These are phyloP conservation scores for Herpetomonas samuelpessoai DNA, from an alignment of 208 protist species.

Conservation along the genomic window DNA sequence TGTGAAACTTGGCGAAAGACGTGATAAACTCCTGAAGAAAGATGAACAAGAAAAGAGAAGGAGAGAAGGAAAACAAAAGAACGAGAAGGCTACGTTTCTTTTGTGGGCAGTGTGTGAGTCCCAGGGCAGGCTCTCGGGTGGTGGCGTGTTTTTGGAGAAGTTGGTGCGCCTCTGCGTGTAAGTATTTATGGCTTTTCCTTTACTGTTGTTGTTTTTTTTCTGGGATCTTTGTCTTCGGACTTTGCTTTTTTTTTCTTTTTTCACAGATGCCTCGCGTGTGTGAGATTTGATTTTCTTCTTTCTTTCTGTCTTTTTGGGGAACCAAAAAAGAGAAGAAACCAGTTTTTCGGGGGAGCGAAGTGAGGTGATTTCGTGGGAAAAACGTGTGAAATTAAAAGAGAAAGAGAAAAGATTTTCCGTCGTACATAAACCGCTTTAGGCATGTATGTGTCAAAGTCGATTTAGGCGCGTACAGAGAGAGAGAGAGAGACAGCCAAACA, in stretches of 20 bases:
- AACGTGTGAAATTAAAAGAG: conserved; percentile 3
- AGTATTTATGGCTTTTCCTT: too few relatives aligned
- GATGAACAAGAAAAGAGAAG: conserved; percentile 16
- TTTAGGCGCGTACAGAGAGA: too few relatives aligned
- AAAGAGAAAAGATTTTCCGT: conserved; percentile 1
- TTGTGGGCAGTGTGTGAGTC: too few relatives aligned
- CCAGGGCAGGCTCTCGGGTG: too few relatives aligned
- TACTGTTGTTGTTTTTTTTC: neutral
- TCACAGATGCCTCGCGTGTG: too few relatives aligned
- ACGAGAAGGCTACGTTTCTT: too few relatives aligned
- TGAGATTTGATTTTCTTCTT: too few relatives aligned
- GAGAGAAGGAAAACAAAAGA: conserved; percentile 19
- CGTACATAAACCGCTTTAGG: conserved; percentile 5
- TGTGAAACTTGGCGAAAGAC: conserved; percentile 3
- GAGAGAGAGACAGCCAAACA: too few relatives aligned
- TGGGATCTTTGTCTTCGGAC: neutral
- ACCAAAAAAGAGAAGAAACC: neutral
- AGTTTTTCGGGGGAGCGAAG: neutral
- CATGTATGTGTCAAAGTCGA: too few relatives aligned
- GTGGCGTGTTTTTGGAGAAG: too few relatives aligned
- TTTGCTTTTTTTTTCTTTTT: conserved; percentile 9
- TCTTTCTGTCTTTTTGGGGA: neutral
- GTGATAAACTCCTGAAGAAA: conserved; percentile 5
- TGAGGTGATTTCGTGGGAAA: conserved; percentile 6
- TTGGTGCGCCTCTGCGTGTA: too few relatives aligned